Percentiles rank a stretch among this genome's conserved stretches.
Evolutionary conservation across 495 filamentous ascomycete genomes (phyloP).

Genomic region (Aspergillus funiculosus): DNA sequence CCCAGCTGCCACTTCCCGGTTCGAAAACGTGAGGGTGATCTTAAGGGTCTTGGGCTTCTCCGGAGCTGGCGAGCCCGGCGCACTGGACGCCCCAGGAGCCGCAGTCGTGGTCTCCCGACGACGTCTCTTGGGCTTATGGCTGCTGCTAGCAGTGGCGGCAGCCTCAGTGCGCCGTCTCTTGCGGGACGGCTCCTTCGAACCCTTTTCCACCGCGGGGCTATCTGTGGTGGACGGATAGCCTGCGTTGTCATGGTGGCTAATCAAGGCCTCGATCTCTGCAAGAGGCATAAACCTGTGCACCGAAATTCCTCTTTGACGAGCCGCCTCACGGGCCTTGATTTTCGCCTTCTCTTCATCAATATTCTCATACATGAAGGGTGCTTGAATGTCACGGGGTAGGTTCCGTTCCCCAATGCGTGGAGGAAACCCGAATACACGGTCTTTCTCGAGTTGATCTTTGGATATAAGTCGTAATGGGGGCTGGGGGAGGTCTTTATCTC

Average conservation of each 20-base stretch:
- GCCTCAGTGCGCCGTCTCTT: constrained; percentile 17
- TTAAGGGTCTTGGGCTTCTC: constrained; percentile 9
- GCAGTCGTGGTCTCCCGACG: constrained; percentile 4
- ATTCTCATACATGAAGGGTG: constrained; percentile 18
- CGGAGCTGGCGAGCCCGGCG: not conserved
- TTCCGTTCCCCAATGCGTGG: constrained; percentile 39
- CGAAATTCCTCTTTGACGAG: constrained; percentile 13
- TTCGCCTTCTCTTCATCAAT: constrained; percentile 17
- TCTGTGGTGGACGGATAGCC: not conserved
- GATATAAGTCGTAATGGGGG: constrained; percentile 32
- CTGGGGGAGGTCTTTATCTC: constrained; percentile 24
- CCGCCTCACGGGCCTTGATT: constrained; percentile 20
- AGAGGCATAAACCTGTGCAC: constrained; percentile 15
- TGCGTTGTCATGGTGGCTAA: constrained; percentile 12
- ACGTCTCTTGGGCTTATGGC: constrained; percentile 12
- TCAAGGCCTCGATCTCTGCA: constrained; percentile 12
- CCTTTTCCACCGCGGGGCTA: not conserved
- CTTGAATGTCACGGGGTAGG: constrained; percentile 17
- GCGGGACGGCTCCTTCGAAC: constrained; percentile 9
- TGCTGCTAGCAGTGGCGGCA: not conserved
- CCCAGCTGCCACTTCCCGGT: not conserved
- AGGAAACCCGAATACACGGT: constrained; percentile 35
- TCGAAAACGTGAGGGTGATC: constrained; percentile 8
- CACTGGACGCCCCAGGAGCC: not conserved
- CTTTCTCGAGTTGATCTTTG: constrained; percentile 25